These are phyloP conservation scores for Geoglossum glabrum DNA, from an alignment of 495 filamentous ascomycete genomes.

Conservation along the genomic window DNA sequence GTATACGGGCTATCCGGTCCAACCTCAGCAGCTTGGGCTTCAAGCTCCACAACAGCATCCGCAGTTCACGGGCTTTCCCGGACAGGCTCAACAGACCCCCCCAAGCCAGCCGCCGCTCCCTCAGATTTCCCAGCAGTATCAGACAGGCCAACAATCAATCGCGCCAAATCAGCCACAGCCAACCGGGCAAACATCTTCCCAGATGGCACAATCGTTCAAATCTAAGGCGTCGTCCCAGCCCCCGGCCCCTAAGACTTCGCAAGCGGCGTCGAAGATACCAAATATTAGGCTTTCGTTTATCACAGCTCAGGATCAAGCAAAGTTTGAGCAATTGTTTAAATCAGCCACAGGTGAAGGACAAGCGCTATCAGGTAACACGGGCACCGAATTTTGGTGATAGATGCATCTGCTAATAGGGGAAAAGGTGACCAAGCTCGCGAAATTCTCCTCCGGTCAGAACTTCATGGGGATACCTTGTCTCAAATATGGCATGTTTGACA, in stretches of 20 bases:
- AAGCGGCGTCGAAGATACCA: constrained; percentile 49
- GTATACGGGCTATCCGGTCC: constrained; percentile 29
- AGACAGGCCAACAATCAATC: constrained; percentile 23
- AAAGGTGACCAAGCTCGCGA: constrained; percentile 71
- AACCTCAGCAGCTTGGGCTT: neutral
- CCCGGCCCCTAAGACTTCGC: constrained; percentile 25
- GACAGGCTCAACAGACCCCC: constrained; percentile 9
- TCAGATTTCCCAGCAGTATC: constrained; percentile 17
- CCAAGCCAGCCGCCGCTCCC: constrained; percentile 24
- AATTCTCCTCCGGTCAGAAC: constrained; percentile 67
- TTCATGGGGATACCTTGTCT: constrained; percentile 60
- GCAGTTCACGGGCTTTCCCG: constrained; percentile 35
- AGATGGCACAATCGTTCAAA: constrained; percentile 75
- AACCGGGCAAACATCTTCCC: constrained; percentile 42
- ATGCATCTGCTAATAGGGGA: neutral
- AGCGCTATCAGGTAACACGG: constrained; percentile 53
- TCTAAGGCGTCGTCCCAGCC: constrained; percentile 31
- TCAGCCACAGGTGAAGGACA: constrained; percentile 75
- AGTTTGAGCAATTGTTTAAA: constrained; percentile 96
- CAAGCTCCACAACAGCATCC: constrained; percentile 37
- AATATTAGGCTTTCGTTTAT: constrained; percentile 91
- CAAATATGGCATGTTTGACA: constrained; percentile 50
- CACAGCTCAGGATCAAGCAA: constrained; percentile 84
- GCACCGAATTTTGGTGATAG: constrained; percentile 9
- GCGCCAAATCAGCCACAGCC: constrained; percentile 20